Percentiles rank a stretch among this genome's conserved stretches.
phyloP scores from a whole-genome alignment of 257 asterid genomes.

The Nicotiana noctiflora region DNA sequence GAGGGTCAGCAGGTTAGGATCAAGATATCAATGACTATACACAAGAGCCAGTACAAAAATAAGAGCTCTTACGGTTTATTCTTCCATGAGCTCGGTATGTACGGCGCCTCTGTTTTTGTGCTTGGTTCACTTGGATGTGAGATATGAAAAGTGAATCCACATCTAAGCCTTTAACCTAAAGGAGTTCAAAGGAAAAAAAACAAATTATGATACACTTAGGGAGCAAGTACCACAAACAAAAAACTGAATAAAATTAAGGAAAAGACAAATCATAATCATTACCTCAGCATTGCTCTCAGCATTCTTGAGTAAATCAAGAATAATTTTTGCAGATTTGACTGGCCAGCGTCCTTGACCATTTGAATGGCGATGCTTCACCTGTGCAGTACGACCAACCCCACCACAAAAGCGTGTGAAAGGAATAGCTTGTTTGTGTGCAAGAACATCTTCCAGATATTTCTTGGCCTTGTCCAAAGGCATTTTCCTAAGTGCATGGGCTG shows the following conservation, averaged over 20 bases:
- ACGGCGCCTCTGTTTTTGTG: constrained; percentile 68
- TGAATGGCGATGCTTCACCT: constrained; percentile 64
- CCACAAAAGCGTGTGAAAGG: constrained; percentile 71
- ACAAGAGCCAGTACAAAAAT: background rate
- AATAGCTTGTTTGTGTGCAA: constrained; percentile 63
- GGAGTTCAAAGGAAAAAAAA: background rate
- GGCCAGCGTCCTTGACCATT: constrained; percentile 83
- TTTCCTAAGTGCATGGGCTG: constrained; percentile 65
- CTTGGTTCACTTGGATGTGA: constrained; percentile 71
- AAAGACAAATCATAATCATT: background rate
- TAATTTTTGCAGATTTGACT: constrained; percentile 59
- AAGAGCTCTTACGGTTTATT: constrained; percentile 49
- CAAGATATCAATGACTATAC: background rate
- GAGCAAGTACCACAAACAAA: background rate
- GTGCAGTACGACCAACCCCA: constrained; percentile 74
- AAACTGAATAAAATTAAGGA: background rate
- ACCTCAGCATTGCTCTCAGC: constrained; percentile 82
- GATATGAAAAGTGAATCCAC: constrained; percentile 67
- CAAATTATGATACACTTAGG: too few relatives aligned
- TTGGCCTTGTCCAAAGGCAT: constrained; percentile 50
- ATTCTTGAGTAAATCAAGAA: constrained; percentile 63
- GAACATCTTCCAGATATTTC: constrained; percentile 57
- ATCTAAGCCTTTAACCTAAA: constrained; percentile 68
- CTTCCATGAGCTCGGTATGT: constrained; percentile 78
- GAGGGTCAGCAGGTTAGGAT: background rate